These are phyloP conservation scores for Parathielavia hyrcaniae DNA, from an alignment of 495 filamentous ascomycete genomes.

Conservation along the genomic window DNA sequence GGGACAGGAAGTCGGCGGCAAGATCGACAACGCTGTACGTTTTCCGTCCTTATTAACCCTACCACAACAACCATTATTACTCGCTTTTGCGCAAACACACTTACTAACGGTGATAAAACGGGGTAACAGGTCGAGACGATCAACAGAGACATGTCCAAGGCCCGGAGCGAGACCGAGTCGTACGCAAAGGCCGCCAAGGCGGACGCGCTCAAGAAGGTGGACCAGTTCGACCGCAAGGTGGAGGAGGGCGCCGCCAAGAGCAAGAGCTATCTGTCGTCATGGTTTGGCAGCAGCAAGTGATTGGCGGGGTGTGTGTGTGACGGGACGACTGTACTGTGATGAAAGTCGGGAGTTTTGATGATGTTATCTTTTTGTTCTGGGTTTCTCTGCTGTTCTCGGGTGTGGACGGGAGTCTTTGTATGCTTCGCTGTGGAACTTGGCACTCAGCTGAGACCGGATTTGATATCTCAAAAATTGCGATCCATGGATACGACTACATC, in stretches of 20 bases:
- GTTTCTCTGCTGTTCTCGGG: no score
- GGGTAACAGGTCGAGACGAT: constrained; percentile 57
- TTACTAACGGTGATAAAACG: constrained; percentile 2
- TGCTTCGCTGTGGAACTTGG: neutral
- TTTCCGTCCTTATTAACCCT: neutral
- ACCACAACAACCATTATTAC: neutral
- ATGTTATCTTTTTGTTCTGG: neutral
- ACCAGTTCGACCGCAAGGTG: constrained; percentile 66
- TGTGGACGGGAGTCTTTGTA: neutral
- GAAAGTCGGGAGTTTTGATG: neutral
- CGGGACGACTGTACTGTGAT: neutral
- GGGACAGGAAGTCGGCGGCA: constrained; percentile 43
- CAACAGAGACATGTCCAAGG: constrained; percentile 51
- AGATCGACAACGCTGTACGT: constrained; percentile 42
- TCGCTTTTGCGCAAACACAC: neutral
- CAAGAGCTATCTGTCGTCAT: constrained; percentile 69
- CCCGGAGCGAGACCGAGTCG: constrained; percentile 50
- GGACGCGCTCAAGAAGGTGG: constrained; percentile 62
- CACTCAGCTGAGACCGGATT: neutral
- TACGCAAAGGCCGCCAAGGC: constrained; percentile 54
- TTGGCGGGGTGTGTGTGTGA: no score
- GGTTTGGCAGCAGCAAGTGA: constrained; percentile 69
- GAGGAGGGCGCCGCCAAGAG: constrained; percentile 70
- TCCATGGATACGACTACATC: neutral
- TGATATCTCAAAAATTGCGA: neutral